These are phyloP conservation scores for Colletotrichum lindemuthianum DNA, from an alignment of 2,329 filamentous ascomycete species.

Conservation along the genomic window DNA sequence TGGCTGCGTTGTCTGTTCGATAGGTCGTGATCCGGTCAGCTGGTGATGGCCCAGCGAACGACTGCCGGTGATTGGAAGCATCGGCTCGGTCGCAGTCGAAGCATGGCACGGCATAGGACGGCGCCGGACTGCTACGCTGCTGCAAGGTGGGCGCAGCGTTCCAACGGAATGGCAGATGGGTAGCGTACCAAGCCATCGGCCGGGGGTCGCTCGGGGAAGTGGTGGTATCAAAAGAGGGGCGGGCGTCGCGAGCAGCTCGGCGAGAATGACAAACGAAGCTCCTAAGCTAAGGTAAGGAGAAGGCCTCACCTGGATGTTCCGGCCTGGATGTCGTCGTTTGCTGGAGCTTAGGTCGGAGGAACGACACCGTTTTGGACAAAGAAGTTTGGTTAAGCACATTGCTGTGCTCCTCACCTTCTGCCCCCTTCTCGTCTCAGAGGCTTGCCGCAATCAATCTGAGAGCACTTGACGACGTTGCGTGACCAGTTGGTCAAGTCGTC, in stretches of 20 bases:
- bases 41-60: constrained; percentile 5
- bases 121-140: constrained; percentile 22
- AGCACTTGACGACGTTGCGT: constrained; percentile 33
- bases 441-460: constrained; percentile 26
- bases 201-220: constrained; percentile 26
- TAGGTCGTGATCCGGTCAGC: constrained; percentile 21
- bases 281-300: constrained; percentile 5
- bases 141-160: constrained; percentile 28
- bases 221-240: constrained; percentile 30
- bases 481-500: constrained; percentile 25
- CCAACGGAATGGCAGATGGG: constrained; percentile 30
- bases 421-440: not conserved
- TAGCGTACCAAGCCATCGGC: constrained; percentile 25
- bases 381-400: constrained; percentile 31
- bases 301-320: constrained; percentile 14
- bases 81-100: constrained; percentile 15
- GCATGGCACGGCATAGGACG: constrained; percentile 14
- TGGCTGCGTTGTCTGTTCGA: constrained; percentile 1
- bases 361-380: constrained; percentile 22
- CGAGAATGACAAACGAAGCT: constrained; percentile 43
- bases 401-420: constrained; percentile 14
- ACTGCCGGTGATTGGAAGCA: constrained; percentile 13
- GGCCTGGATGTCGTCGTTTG: constrained; percentile 16
- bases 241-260: constrained; percentile 48
- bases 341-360: constrained; percentile 18